Percentiles rank a stretch among this genome's conserved stretches.
phyloP scores from a whole-genome alignment of 768 basidiomycete species.

The Suillus decipiens region DNA sequence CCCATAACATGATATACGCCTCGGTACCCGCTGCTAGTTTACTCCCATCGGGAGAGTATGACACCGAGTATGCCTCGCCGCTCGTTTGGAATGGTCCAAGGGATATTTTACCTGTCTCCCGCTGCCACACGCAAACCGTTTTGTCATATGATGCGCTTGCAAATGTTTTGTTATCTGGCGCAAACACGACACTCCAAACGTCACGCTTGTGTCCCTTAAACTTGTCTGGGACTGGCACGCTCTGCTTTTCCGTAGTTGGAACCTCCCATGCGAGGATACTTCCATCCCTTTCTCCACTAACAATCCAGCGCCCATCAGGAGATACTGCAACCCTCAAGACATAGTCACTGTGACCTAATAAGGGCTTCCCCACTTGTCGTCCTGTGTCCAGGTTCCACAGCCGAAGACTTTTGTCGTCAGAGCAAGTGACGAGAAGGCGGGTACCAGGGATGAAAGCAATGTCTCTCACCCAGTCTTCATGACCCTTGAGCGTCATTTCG shows the following conservation, averaged over 20 bases:
- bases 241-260: background rate
- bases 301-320: conserved; percentile 93
- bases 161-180: conserved; percentile 14
- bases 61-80: conserved; percentile 19
- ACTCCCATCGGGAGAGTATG: conserved; percentile 45
- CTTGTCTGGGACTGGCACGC: background rate
- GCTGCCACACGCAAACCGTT: conserved; percentile 1
- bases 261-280: conserved; percentile 91
- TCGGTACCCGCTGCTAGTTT: conserved; percentile 27
- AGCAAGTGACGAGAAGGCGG: conserved; percentile 11
- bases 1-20: conserved; percentile 19
- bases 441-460: conserved; percentile 15
- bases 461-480: background rate
- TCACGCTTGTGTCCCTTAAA: conserved; percentile 14
- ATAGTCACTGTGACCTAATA: conserved; percentile 50
- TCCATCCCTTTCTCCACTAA: conserved; percentile 94
- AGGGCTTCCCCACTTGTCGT: conserved; percentile 8
- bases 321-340: conserved; percentile 81
- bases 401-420: background rate
- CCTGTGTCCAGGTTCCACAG: conserved; percentile 15
- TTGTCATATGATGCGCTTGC: conserved; percentile 4
- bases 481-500: background rate
- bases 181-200: conserved; percentile 35
- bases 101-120: background rate
- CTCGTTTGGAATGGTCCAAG: conserved; percentile 3